These are phyloP conservation scores for Zoysia japonica DNA, from an alignment of 176 grass and related monocot species.

Conservation along the genomic window DNA sequence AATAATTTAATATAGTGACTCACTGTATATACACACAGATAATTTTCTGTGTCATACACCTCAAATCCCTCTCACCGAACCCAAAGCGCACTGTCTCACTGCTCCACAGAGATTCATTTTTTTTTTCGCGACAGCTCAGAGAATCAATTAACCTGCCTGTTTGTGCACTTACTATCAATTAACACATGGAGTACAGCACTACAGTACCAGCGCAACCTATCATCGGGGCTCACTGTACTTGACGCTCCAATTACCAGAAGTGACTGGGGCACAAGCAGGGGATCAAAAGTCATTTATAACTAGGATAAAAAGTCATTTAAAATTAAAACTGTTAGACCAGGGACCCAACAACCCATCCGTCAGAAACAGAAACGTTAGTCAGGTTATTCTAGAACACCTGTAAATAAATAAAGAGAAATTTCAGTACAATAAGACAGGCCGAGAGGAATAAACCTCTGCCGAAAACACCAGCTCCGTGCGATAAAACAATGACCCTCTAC, in stretches of 20 bases:
- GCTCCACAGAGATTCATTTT: neutral
- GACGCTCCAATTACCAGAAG: neutral
- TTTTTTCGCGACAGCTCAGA: too few species aligned
- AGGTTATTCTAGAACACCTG: neutral
- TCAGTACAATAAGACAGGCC: neutral
- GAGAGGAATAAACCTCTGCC: neutral
- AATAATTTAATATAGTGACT: too few species aligned
- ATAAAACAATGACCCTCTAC: conserved; percentile 21
- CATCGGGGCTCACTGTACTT: neutral
- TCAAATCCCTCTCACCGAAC: too few species aligned
- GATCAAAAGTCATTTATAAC: neutral
- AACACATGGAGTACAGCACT: neutral
- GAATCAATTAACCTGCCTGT: too few species aligned
- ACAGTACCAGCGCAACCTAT: neutral
- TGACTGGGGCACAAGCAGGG: neutral
- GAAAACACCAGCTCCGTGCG: neutral
- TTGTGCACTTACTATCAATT: neutral
- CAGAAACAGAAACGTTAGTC: neutral
- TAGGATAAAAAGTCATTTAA: neutral
- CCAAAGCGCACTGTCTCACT: neutral
- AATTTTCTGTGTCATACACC: too few species aligned
- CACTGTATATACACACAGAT: too few species aligned
- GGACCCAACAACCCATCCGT: neutral
- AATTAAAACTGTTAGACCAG: neutral
- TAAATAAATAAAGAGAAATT: neutral